A percentile compares a stretch with the other conserved stretches of the same genome.
Conservation (phyloP, 2,329 filamentous ascomycete genomes). For the Cladosporium sp. region DNA sequence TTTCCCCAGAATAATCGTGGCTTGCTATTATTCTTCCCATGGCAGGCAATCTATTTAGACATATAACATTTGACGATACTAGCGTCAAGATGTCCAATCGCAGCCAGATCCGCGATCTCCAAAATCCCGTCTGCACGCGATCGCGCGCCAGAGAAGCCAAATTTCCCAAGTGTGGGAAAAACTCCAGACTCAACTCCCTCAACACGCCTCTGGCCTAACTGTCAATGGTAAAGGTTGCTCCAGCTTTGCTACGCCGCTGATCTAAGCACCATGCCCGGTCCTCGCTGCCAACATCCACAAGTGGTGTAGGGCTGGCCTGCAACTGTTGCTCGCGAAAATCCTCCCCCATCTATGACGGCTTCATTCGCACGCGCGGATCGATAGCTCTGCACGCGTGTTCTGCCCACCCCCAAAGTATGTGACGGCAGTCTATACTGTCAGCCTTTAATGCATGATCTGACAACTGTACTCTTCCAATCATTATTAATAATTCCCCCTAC, state of each 20-base stretch:
- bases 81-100: background rate
- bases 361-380: conserved; percentile 4
- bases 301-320: conserved; percentile 8
- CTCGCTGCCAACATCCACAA: background rate
- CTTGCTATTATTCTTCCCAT: no score
- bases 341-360: conserved; percentile 3
- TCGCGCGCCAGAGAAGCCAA: conserved; percentile 10
- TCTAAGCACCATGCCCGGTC: conserved; percentile 8
- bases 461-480: background rate
- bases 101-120: background rate
- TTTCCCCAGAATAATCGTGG: no score
- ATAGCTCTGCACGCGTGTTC: no score
- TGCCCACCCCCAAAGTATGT: no score
- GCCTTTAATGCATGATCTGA: background rate
- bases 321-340: background rate
- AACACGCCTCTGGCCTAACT: conserved; percentile 4
- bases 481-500: background rate
- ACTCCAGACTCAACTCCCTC: background rate
- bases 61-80: no score
- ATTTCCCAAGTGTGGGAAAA: background rate
- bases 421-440: no score
- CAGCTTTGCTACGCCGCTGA: conserved; percentile 7
- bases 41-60: no score
- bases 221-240: conserved; percentile 5
- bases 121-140: background rate